Evolutionary conservation across 306 rosid species (phyloP), one percentile per base, ranked within the genome.

Genomic region (Pachyrhizus erosus): DNA sequence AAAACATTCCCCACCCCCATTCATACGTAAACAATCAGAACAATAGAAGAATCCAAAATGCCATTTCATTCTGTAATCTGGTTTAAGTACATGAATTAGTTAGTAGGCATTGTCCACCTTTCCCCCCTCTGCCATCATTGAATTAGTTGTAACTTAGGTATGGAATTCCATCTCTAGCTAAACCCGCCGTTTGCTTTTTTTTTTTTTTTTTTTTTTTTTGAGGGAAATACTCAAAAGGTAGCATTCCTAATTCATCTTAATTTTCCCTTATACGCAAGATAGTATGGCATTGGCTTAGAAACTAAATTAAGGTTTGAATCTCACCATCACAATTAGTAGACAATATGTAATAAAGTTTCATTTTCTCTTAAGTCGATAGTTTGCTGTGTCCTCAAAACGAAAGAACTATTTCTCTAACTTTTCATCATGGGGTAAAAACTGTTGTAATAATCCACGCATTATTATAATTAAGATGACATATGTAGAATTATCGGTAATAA

Each of bases 11-110:
- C 21, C 55, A 17, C 5, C 21, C 4, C 54, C 52, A 42, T 42
- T 9, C n/a, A n/a, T n/a, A n/a, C n/a, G n/a, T n/a, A n/a, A n/a
- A n/a, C n/a, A n/a, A n/a, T n/a, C n/a, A n/a, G 17, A 45, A 14
- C 20, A 15, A 15, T 48, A 15, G 7, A 48, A 48, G 55, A 52
- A 4, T 52, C 60, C 18, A 18, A 51, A 52, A 52, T 52, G 3
- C 5, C 62, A 55, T 21, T 55, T 29, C 26, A 24, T 58, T 58
- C 54, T 43, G 39, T 79, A 51, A 74, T 62, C 39, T 69, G 33
- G 71, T 70, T 15, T 72, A 75, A 17, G 65, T 81, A 69, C 84
- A 51, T 68, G 82, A 61, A 23, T 37, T 65, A 10, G 64, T 48
- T 75, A 10, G 64, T 48, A 70, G 83, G 43, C 65, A 54, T 52